Evolutionary conservation across 2,329 filamentous ascomycete species (phyloP).

Genomic region (Dactylonectria macrodidyma): DNA sequence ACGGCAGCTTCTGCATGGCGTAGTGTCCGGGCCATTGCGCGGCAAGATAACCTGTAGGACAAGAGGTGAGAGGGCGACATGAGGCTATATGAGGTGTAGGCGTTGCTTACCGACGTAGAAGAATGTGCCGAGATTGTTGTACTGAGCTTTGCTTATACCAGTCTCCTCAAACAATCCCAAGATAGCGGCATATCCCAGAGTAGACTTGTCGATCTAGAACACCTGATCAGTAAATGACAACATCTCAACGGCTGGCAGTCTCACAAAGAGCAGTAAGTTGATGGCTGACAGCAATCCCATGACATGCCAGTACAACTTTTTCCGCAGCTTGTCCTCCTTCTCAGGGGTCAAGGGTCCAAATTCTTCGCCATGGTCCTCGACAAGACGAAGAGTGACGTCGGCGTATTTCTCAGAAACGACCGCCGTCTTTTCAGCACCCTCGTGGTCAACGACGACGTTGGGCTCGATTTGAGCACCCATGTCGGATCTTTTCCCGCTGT

Average conservation of each 20-base stretch:
- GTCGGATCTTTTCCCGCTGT: not conserved
- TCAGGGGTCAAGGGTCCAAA: constrained; percentile 52
- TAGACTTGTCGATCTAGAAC: constrained; percentile 56
- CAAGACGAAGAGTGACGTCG: constrained; percentile 54
- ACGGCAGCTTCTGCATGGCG: constrained; percentile 56
- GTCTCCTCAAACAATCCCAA: constrained; percentile 60
- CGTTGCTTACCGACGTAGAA: constrained; percentile 57
- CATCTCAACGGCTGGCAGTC: constrained; percentile 20
- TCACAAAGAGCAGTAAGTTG: constrained; percentile 56
- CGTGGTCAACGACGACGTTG: not conserved
- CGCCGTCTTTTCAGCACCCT: constrained; percentile 10
- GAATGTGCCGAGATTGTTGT: constrained; percentile 58
- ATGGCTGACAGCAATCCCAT: constrained; percentile 52
- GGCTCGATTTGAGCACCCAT: constrained; percentile 4
- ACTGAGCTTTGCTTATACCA: constrained; percentile 53
- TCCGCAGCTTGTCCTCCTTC: constrained; percentile 48
- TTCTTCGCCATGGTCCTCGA: constrained; percentile 53
- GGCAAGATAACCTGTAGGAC: constrained; percentile 52
- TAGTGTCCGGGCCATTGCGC: constrained; percentile 57
- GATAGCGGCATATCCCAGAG: constrained; percentile 57
- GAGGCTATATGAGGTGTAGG: too few relatives aligned
- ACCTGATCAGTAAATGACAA: not conserved
- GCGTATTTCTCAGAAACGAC: constrained; percentile 47
- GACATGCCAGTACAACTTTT: constrained; percentile 53
- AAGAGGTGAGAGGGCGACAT: not conserved